Percentiles rank a stretch among this genome's conserved stretches.
phyloP scores from a whole-genome alignment of 106 monocot species.

The Platanthera guangdongensis region DNA sequence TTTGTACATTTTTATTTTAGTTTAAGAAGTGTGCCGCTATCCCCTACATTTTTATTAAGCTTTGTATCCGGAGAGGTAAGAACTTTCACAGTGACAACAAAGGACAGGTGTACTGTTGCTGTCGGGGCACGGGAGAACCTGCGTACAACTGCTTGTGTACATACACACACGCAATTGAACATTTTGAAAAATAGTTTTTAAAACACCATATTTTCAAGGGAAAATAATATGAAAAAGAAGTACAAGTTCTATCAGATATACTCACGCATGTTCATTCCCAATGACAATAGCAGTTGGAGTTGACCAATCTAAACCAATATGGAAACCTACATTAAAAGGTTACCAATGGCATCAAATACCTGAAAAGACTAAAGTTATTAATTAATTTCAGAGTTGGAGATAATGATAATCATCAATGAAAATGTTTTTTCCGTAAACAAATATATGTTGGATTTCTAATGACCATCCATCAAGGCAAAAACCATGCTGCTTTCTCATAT shows the following conservation, averaged over 20 bases:
- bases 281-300: conserved; percentile 87
- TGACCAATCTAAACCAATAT: conserved; percentile 94
- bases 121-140: too few species aligned
- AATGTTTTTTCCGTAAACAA: background rate
- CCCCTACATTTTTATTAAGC: too few species aligned
- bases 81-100: too few species aligned
- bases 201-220: background rate
- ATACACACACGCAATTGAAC: too few species aligned
- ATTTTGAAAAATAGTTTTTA: background rate
- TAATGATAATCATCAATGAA: background rate
- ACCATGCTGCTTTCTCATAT: background rate
- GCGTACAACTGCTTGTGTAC: too few species aligned
- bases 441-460: background rate
- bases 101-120: too few species aligned
- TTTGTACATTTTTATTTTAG: too few species aligned
- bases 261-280: conserved; percentile 87
- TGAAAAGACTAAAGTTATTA: background rate
- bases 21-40: too few species aligned
- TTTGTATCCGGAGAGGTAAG: too few species aligned
- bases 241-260: background rate
- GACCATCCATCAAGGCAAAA: background rate
- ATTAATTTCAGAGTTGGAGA: background rate
- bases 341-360: background rate
- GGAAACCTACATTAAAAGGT: conserved; percentile 43
- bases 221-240: background rate